Evolutionary conservation across 2,329 filamentous ascomycete genomes (phyloP).

Genomic region (Ophiobolus disseminans): DNA sequence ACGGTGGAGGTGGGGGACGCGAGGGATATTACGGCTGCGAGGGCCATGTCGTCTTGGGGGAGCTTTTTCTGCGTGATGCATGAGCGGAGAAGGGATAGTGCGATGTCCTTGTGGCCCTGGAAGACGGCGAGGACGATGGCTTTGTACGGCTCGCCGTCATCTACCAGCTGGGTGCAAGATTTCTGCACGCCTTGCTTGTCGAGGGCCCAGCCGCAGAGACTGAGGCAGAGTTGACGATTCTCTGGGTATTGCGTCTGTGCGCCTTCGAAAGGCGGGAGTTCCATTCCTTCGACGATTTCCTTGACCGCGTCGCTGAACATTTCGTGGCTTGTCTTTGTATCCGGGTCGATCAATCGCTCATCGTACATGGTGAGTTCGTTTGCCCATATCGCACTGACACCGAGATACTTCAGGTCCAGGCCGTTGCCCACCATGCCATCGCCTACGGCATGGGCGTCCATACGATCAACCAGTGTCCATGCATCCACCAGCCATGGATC

Average conservation of each 20-base stretch:
- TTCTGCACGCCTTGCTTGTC: conserved; percentile 59
- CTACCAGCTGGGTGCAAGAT: conserved; percentile 59
- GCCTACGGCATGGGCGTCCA: conserved; percentile 67
- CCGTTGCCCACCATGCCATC: conserved; percentile 73
- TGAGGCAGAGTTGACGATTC: conserved; percentile 76
- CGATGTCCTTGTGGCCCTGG: conserved; percentile 71
- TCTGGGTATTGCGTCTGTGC: conserved; percentile 69
- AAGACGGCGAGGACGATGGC: conserved; percentile 79
- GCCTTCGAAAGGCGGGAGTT: conserved; percentile 69
- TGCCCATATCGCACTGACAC: conserved; percentile 75
- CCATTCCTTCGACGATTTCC: conserved; percentile 68
- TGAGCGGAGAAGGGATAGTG: conserved; percentile 72
- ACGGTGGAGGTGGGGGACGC: conserved; percentile 50
- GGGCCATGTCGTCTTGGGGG: conserved; percentile 53
- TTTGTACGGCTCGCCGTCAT: conserved; percentile 70
- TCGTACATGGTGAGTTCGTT: conserved; percentile 67
- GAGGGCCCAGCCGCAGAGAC: conserved; percentile 76
- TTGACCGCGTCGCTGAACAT: conserved; percentile 63
- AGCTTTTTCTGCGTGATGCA: conserved; percentile 74
- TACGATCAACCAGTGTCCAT: conserved; percentile 79
- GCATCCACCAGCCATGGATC: conserved; percentile 77
- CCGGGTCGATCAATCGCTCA: conserved; percentile 44
- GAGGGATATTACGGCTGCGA: conserved; percentile 57
- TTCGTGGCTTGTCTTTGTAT: conserved; percentile 61
- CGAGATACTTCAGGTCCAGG: conserved; percentile 77